These are phyloP conservation scores for Fremontodendron californicum DNA, from an alignment of 345 rosid species.

Conservation along the genomic window DNA sequence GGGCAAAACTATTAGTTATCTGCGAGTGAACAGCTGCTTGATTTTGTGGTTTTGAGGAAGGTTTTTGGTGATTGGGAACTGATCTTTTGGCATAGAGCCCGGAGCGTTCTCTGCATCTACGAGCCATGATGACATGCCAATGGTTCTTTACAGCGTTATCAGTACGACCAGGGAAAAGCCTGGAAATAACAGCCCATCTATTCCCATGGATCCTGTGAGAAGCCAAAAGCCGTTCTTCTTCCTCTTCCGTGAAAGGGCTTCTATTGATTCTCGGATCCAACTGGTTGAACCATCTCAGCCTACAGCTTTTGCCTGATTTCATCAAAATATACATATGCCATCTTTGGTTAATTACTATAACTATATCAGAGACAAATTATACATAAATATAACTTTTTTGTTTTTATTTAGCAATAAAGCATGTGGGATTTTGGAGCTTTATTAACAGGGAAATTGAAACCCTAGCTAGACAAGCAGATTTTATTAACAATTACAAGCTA, in stretches of 20 bases:
- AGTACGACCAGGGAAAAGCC: constrained; percentile 83
- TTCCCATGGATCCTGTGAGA: constrained; percentile 88
- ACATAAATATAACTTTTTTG: neutral
- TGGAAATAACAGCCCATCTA: constrained; percentile 82
- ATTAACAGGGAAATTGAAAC: constrained; percentile 1
- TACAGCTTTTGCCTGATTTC: constrained; percentile 76
- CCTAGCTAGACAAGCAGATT: neutral
- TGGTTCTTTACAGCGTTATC: constrained; percentile 98
- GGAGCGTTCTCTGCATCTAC: constrained; percentile 53
- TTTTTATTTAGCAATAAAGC: neutral
- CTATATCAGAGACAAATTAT: neutral
- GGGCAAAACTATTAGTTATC: constrained; percentile 9
- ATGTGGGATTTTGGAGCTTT: neutral
- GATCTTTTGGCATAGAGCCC: constrained; percentile 35
- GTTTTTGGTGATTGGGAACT: neutral
- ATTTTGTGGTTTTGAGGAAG: neutral
- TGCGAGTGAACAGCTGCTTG: neutral
- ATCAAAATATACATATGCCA: neutral
- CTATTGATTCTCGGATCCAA: constrained; percentile 86
- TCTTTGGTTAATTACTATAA: neutral
- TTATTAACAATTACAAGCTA: neutral
- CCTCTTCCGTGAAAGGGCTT: constrained; percentile 84
- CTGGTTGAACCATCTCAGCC: constrained; percentile 97
- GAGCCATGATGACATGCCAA: constrained; percentile 95
- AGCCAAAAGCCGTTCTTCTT: constrained; percentile 76